These are phyloP conservation scores for Kuraishia ogatae DNA, from an alignment of 805 yeast species.

Conservation along the genomic window DNA sequence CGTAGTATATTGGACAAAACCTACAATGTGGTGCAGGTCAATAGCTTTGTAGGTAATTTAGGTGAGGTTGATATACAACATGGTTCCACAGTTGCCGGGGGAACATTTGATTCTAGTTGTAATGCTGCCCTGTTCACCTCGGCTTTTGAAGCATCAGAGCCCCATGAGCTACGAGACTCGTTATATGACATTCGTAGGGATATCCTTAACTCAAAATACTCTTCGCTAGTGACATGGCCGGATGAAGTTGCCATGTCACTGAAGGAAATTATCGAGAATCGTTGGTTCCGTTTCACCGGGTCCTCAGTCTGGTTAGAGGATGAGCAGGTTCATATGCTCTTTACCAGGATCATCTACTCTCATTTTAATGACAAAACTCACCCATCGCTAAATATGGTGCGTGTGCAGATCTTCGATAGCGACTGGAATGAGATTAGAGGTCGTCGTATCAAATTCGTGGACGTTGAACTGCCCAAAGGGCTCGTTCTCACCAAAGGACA, in stretches of 20 bases:
- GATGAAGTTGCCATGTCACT: conserved; percentile 1
- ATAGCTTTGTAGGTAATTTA: neutral
- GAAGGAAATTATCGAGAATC: neutral
- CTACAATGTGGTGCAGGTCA: neutral
- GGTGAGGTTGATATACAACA: neutral
- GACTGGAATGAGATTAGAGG: conserved; percentile 36
- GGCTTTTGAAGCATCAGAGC: neutral
- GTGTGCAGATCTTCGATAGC: conserved; percentile 35
- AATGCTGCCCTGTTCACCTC: neutral
- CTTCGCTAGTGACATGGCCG: neutral
- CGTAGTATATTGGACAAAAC: neutral
- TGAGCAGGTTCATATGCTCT: conserved; percentile 39
- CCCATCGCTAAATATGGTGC: conserved; percentile 31
- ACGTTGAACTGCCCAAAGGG: neutral
- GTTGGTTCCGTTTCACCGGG: conserved; percentile 41
- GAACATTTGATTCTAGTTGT: neutral
- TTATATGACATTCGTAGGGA: neutral
- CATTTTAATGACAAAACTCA: conserved; percentile 20
- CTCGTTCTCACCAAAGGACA: neutral
- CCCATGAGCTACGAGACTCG: neutral
- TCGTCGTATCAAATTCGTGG: neutral
- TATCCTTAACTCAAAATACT: conserved; percentile 1
- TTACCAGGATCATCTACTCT: conserved; percentile 32
- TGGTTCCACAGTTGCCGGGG: neutral
- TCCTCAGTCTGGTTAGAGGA: conserved; percentile 44